phyloP scores from a whole-genome alignment of 192 early-diverging fungal species.

The Coemansia sp. region DNA sequence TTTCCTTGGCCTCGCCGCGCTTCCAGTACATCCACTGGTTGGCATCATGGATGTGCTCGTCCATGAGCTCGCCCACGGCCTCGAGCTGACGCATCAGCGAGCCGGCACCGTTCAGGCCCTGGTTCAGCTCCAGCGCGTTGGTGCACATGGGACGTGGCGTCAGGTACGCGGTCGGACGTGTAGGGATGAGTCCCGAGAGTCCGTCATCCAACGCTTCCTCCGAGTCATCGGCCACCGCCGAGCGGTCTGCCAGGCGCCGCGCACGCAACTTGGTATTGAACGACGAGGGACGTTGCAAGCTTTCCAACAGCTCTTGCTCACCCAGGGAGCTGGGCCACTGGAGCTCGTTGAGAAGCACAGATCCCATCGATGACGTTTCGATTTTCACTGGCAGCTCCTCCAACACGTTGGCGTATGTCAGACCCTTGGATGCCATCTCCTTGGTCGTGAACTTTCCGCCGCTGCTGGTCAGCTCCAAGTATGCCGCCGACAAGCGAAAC shows the following conservation, averaged over 20 bases:
- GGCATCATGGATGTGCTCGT: constrained; percentile 88
- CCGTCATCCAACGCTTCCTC: constrained; percentile 38
- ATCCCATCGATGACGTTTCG: constrained; percentile 78
- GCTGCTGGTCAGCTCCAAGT: constrained; percentile 78
- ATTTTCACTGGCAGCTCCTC: constrained; percentile 87
- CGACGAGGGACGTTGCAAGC: constrained; percentile 58
- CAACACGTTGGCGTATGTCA: constrained; percentile 85
- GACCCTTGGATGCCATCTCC: constrained; percentile 68
- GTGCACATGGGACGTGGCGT: constrained; percentile 58
- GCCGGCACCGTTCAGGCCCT: constrained; percentile 22
- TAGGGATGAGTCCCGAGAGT: constrained; percentile 49
- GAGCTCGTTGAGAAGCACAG: constrained; percentile 73
- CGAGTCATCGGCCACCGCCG: constrained; percentile 61
- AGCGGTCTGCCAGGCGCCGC: constrained; percentile 59
- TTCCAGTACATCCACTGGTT: constrained; percentile 96
- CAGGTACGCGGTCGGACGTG: constrained; percentile 43
- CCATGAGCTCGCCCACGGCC: constrained; percentile 84
- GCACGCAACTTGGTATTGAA: constrained; percentile 60
- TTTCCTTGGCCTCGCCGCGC: constrained; percentile 83
- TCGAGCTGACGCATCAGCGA: constrained; percentile 59
- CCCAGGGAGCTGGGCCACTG: constrained; percentile 50
- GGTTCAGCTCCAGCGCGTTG: constrained; percentile 74
- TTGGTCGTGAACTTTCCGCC: constrained; percentile 80
- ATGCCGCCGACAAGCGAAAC: constrained; percentile 80
- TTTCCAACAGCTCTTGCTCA: constrained; percentile 55